Percentiles rank a stretch among this genome's conserved stretches.
Conservation (phyloP, 2,329 filamentous ascomycete species). For the Fonsecaea pugnacius region DNA sequence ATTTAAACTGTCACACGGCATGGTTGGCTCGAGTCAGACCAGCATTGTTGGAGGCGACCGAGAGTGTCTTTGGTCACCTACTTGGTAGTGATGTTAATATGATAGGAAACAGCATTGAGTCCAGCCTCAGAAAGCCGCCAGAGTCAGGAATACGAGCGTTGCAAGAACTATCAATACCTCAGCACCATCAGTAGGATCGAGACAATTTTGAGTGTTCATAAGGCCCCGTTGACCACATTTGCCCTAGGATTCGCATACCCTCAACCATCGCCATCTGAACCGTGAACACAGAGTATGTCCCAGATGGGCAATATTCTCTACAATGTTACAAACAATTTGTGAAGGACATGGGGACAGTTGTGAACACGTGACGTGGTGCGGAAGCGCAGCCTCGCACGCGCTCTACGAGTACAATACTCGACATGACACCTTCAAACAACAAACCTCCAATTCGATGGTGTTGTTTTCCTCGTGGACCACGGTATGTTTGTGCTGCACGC, state of each 20-base stretch:
- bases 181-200: not conserved
- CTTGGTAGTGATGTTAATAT: not conserved
- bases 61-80: not conserved
- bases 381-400: not conserved
- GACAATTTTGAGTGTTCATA: not conserved
- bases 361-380: not conserved
- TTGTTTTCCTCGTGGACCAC: not conserved
- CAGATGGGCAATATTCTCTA: not conserved
- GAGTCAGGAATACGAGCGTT: not conserved
- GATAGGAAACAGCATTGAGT: not conserved
- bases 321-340: not conserved
- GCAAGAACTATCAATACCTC: not conserved
- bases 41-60: slow-evolving; percentile 11
- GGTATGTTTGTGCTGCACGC: not conserved
- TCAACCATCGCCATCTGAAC: not conserved
- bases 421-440: not conserved
- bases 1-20: slow-evolving; percentile 12
- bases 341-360: not conserved
- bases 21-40: slow-evolving; percentile 4
- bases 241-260: not conserved
- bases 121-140: not conserved
- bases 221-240: not conserved
- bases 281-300: not conserved
- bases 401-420: not conserved
- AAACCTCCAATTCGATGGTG: not conserved